Conservation (phyloP, 1,284 basidiomycete genomes). For the Apiotrichum domesticum region DNA sequence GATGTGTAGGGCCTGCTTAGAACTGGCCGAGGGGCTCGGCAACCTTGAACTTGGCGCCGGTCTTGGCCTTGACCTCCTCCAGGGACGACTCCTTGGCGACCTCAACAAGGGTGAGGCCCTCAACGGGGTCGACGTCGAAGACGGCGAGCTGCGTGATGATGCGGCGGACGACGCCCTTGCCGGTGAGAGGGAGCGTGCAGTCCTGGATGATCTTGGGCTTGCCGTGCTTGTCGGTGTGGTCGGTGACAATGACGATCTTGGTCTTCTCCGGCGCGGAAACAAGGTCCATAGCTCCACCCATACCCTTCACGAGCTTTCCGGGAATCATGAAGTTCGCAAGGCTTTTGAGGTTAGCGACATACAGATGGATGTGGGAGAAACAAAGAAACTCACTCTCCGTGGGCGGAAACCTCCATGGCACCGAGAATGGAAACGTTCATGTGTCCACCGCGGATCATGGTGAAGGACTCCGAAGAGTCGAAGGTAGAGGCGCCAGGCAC, state of each 20-base stretch:
- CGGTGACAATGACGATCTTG: slow-evolving; percentile 57
- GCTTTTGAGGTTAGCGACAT: slow-evolving; percentile 1
- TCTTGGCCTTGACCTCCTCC: slow-evolving; percentile 76
- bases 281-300: slow-evolving; percentile 79
- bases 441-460: slow-evolving; percentile 91
- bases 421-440: slow-evolving; percentile 82
- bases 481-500: slow-evolving; percentile 85
- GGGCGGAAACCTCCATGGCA: slow-evolving; percentile 73
- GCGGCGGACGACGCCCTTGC: slow-evolving; percentile 56
- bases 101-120: slow-evolving; percentile 67
- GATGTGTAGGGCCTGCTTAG: not conserved
- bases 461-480: slow-evolving; percentile 85
- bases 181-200: slow-evolving; percentile 81
- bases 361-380: no score
- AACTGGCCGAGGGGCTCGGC: slow-evolving; percentile 26
- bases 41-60: slow-evolving; percentile 62
- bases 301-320: slow-evolving; percentile 79
- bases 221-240: slow-evolving; percentile 75
- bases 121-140: slow-evolving; percentile 72
- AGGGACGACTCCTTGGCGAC: slow-evolving; percentile 56
- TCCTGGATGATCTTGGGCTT: slow-evolving; percentile 75
- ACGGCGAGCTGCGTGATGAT: slow-evolving; percentile 84
- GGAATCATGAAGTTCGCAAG: slow-evolving; percentile 97
- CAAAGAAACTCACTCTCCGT: slow-evolving; percentile 46
- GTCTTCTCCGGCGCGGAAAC: slow-evolving; percentile 48